phyloP scores from a whole-genome alignment of 2,329 filamentous ascomycete genomes.

The Pseudocercospora fuligena region DNA sequence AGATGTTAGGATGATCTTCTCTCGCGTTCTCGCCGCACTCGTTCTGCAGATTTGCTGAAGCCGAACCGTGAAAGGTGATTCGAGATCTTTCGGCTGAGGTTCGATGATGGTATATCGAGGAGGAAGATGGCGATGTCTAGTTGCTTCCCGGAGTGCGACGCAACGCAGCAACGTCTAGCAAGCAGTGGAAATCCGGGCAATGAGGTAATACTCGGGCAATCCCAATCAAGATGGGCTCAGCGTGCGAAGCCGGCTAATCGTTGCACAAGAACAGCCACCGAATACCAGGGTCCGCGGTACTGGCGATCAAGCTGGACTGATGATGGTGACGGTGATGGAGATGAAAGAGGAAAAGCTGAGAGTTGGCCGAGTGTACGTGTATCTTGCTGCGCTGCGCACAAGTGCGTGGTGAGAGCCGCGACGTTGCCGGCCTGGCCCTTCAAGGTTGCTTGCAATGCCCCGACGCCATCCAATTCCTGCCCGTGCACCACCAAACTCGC shows the following conservation, averaged over 20 bases:
- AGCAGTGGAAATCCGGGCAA: slow-evolving; percentile 3
- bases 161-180: neutral
- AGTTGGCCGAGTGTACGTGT: neutral
- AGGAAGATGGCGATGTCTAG: neutral
- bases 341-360: neutral
- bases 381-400: neutral
- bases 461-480: neutral
- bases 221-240: slow-evolving; percentile 3
- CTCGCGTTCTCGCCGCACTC: neutral
- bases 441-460: neutral
- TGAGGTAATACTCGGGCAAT: slow-evolving; percentile 18
- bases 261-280: slow-evolving; percentile 2
- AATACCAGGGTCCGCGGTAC: neutral
- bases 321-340: neutral
- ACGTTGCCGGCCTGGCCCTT: neutral
- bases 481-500: neutral
- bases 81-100: neutral
- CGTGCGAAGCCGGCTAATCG: neutral
- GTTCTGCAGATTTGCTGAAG: neutral
- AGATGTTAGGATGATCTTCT: neutral
- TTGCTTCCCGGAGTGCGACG: neutral
- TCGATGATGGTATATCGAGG: neutral
- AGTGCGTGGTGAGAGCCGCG: neutral
- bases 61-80: neutral
- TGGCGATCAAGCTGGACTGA: neutral